Evolutionary conservation across 2,329 filamentous ascomycete species (phyloP).

Genomic region (Penicillium hordei): DNA sequence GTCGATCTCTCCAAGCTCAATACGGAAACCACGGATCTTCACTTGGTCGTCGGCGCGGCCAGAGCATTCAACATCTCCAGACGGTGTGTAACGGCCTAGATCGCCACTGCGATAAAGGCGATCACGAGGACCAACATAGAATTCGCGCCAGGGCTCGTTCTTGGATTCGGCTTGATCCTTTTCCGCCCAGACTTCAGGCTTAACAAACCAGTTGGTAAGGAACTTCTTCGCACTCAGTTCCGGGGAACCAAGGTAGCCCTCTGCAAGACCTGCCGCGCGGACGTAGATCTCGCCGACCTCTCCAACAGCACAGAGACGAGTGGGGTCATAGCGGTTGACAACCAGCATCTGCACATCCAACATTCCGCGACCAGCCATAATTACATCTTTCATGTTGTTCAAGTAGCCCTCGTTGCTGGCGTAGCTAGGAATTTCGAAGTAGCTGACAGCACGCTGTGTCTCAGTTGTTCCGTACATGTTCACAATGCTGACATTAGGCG

Average conservation of each 20-base stretch:
- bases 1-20: slow-evolving; percentile 93
- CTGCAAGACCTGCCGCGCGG: slow-evolving; percentile 77
- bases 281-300: slow-evolving; percentile 84
- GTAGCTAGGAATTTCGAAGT: slow-evolving; percentile 71
- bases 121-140: slow-evolving; percentile 80
- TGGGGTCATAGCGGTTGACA: slow-evolving; percentile 67
- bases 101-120: slow-evolving; percentile 86
- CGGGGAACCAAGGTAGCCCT: slow-evolving; percentile 67
- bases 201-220: slow-evolving; percentile 80
- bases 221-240: slow-evolving; percentile 75
- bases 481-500: slow-evolving; percentile 70
- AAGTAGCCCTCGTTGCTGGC: slow-evolving; percentile 63
- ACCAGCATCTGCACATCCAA: slow-evolving; percentile 84
- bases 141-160: slow-evolving; percentile 72
- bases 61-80: slow-evolving; percentile 72
- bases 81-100: slow-evolving; percentile 69
- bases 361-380: slow-evolving; percentile 85
- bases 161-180: slow-evolving; percentile 57
- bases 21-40: slow-evolving; percentile 94
- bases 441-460: slow-evolving; percentile 77
- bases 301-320: slow-evolving; percentile 72
- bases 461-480: slow-evolving; percentile 92
- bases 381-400: slow-evolving; percentile 68
- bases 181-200: slow-evolving; percentile 67
- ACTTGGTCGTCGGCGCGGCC: slow-evolving; percentile 85